These are phyloP conservation scores for Fusarium sp. DNA, from an alignment of 2,329 filamentous ascomycete species.

Conservation along the genomic window DNA sequence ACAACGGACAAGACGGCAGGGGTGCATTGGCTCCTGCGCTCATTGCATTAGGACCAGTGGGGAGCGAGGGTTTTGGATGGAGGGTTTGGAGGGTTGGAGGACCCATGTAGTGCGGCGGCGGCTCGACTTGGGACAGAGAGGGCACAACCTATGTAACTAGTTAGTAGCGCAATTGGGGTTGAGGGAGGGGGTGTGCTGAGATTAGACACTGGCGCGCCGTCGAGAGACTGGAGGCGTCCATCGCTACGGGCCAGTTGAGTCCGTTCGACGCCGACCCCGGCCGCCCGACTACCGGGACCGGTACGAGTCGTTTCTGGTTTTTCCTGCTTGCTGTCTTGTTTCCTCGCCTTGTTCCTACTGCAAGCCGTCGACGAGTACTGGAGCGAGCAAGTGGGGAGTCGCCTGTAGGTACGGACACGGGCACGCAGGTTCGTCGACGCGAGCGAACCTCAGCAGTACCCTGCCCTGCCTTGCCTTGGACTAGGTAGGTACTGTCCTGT, in stretches of 20 bases:
- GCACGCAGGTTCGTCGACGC: slow-evolving; percentile 29
- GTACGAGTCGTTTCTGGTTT: slow-evolving; percentile 30
- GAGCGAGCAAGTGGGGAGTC: slow-evolving; percentile 30
- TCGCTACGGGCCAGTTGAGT: slow-evolving; percentile 36
- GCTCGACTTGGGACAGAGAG: slow-evolving; percentile 45
- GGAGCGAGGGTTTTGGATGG: slow-evolving; percentile 46
- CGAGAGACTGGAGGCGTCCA: slow-evolving; percentile 34
- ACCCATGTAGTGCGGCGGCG: slow-evolving; percentile 44
- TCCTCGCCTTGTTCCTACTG: slow-evolving; percentile 33
- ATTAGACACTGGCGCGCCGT: slow-evolving; percentile 37
- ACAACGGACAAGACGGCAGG: slow-evolving; percentile 43
- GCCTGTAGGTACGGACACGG: slow-evolving; percentile 25
- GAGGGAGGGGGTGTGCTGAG: slow-evolving; percentile 41
- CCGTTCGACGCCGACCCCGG: slow-evolving; percentile 42
- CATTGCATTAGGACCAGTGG: slow-evolving; percentile 45
- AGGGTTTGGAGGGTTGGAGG: slow-evolving; percentile 41
- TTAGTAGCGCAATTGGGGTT: slow-evolving; percentile 34
- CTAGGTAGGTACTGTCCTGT: slow-evolving; percentile 18
- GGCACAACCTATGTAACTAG: slow-evolving; percentile 40
- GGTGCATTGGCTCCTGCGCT: slow-evolving; percentile 42
- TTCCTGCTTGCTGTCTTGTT: slow-evolving; percentile 21
- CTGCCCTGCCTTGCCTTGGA: slow-evolving; percentile 9
- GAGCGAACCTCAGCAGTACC: slow-evolving; percentile 18
- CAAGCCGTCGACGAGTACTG: slow-evolving; percentile 30
- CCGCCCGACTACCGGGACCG: slow-evolving; percentile 35